These are phyloP conservation scores for Sclerotinia nivalis DNA, from an alignment of 2,329 filamentous ascomycete genomes.

Conservation along the genomic window DNA sequence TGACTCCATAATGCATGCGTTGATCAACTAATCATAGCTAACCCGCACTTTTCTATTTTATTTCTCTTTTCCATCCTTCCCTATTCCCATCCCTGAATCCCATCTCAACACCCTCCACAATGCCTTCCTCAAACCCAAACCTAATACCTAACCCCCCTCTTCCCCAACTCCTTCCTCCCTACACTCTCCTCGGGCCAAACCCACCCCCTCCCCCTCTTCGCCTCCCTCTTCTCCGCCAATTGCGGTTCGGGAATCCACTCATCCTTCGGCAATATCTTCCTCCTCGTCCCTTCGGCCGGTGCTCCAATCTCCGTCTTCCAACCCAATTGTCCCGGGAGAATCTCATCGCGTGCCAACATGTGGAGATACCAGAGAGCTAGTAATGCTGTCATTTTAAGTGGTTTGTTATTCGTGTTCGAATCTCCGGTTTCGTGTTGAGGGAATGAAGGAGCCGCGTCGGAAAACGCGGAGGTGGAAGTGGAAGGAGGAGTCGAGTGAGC, in stretches of 20 bases:
- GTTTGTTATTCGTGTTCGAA: slow-evolving; percentile 41
- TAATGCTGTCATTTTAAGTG: slow-evolving; percentile 70
- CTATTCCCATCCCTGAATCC: too few relatives aligned
- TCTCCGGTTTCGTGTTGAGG: slow-evolving; percentile 28
- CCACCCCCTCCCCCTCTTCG: slow-evolving; percentile 73
- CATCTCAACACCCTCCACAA: background rate
- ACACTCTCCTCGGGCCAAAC: slow-evolving; percentile 73
- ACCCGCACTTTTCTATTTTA: background rate
- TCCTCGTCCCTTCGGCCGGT: slow-evolving; percentile 69
- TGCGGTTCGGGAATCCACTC: slow-evolving; percentile 74
- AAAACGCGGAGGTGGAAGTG: slow-evolving; percentile 28
- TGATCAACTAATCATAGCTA: background rate
- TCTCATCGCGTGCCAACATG: slow-evolving; percentile 65
- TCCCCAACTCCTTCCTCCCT: slow-evolving; percentile 69
- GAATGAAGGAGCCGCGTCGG: background rate
- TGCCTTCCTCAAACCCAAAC: too few relatives aligned
- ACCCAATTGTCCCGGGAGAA: slow-evolving; percentile 57
- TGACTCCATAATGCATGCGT: background rate
- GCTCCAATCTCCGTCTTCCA: slow-evolving; percentile 75
- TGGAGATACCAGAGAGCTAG: slow-evolving; percentile 78
- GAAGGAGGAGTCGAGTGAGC: slow-evolving; percentile 34
- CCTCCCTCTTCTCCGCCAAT: slow-evolving; percentile 72
- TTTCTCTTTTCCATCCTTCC: background rate
- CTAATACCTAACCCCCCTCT: slow-evolving; percentile 60
- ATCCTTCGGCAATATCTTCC: slow-evolving; percentile 70